A percentile compares a stretch with the other conserved stretches of the same genome.
Conservation (phyloP, 148 eudicot species). For the Fagopyrum homotropicum region DNA sequence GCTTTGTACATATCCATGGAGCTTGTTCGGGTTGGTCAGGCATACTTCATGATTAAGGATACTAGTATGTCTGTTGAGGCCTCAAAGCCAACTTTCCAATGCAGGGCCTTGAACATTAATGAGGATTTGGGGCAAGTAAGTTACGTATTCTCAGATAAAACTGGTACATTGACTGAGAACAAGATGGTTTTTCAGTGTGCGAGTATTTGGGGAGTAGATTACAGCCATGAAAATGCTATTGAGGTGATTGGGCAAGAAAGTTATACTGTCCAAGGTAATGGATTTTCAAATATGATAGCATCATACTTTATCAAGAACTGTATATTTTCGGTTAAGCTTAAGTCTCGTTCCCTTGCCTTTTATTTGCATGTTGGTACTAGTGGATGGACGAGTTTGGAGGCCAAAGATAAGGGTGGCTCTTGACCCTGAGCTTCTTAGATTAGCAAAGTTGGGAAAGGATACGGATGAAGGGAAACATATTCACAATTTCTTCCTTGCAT, state of each 20-base stretch:
- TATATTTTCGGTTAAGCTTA: constrained; percentile 13
- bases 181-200: constrained; percentile 98
- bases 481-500: constrained; percentile 77
- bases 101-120: constrained; percentile 91
- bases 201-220: constrained; percentile 85
- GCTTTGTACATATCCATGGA: constrained; percentile 98
- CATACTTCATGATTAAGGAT: constrained; percentile 90
- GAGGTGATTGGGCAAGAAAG: constrained; percentile 35
- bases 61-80: constrained; percentile 55
- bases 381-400: constrained; percentile 52
- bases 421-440: constrained; percentile 55
- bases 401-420: constrained; percentile 88
- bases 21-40: constrained; percentile 98
- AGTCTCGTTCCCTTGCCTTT: background rate
- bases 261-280: constrained; percentile 54
- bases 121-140: constrained; percentile 96
- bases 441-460: constrained; percentile 32
- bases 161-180: constrained; percentile 97
- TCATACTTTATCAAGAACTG: constrained; percentile 6
- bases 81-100: constrained; percentile 78
- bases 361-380: constrained; percentile 30
- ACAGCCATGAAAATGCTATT: constrained; percentile 34
- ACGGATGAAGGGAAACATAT: constrained; percentile 37
- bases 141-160: constrained; percentile 95
- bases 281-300: background rate